These are phyloP conservation scores for Paspalum notatum DNA, from an alignment of 176 grass and related monocot genomes.

Conservation along the genomic window DNA sequence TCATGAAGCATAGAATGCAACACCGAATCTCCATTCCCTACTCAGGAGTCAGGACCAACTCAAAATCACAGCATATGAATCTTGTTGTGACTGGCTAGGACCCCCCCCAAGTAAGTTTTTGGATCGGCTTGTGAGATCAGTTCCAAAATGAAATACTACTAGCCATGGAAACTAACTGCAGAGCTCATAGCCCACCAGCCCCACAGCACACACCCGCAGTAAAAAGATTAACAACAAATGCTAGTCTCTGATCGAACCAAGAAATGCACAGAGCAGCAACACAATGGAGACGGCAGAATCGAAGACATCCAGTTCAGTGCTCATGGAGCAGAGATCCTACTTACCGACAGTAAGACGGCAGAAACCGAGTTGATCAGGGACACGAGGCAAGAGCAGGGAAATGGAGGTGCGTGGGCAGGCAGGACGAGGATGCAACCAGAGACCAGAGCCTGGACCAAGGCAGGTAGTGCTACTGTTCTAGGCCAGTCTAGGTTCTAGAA, in stretches of 20 bases:
- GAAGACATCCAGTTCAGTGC: neutral
- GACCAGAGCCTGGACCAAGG: neutral
- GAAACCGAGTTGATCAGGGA: neutral
- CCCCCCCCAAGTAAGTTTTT: too few relatives aligned
- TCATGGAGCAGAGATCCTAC: neutral
- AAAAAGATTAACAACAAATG: neutral
- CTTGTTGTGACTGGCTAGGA: neutral
- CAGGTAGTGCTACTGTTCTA: neutral
- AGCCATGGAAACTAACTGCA: neutral
- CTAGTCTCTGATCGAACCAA: neutral
- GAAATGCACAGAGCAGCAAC: neutral
- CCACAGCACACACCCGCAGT: neutral
- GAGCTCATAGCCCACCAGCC: neutral
- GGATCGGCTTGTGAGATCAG: neutral
- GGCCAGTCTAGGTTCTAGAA: slow-evolving; percentile 26
- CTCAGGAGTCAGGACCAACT: neutral
- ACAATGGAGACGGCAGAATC: neutral
- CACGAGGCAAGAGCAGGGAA: neutral
- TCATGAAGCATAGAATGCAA: slow-evolving; percentile 20
- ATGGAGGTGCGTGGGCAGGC: neutral
- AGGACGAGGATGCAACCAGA: neutral
- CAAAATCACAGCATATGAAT: neutral
- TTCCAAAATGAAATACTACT: neutral
- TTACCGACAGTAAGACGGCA: neutral
- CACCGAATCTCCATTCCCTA: slow-evolving; percentile 1